Evolutionary conservation across 495 filamentous ascomycete species (phyloP), one percentile per base, ranked within the genome.

Genomic region (Aspergillus wentii): DNA sequence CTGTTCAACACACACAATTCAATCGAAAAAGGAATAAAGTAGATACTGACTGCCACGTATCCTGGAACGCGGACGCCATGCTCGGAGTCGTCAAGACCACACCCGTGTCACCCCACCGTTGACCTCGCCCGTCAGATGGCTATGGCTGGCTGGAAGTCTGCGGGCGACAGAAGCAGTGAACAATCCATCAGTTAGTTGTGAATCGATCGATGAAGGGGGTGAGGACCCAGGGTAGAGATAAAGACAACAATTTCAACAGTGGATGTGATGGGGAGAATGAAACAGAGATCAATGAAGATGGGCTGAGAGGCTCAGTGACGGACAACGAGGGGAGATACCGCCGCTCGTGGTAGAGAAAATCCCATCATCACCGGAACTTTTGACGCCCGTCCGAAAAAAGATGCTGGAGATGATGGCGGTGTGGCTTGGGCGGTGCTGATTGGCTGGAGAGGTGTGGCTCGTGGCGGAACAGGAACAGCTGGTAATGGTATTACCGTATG

Each of bases 81-180:
- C 51, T 61, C 45, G 35, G 38, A 48, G 35, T 47, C 41, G 32
- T 38, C 30, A 35, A 48, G 31, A 40, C 23, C 36, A 43, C 33
- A 42, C 50, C 56, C 56, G 48, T 41, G 49, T 59, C 65, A 72
- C 65, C 66, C 66, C 64, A 70, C 68, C 67, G 68, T 70, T 67
- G 56, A 61, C 64, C 60, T 65, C 53, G 59, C 62, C 54, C 62
- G 72, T 79, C 75, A 80, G 56, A 74, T 71, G 60, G 55, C 60
- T 59, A 65, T 66, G 57, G 54, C 64, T 58, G 64, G 64, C 56
- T 59, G 61, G 46, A 62, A 52, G 52, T 66, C 54, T 51, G 56
- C 46, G 56, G 54, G 52, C 54, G 50, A 60, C 54, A 46, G 47
- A 36, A 51, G 44, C 46, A 56, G 49, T 61, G 48, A 57, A 55